Evolutionary conservation across 1,139 yeast genomes (phyloP).

Genomic region (Arxiozyma telluris): DNA sequence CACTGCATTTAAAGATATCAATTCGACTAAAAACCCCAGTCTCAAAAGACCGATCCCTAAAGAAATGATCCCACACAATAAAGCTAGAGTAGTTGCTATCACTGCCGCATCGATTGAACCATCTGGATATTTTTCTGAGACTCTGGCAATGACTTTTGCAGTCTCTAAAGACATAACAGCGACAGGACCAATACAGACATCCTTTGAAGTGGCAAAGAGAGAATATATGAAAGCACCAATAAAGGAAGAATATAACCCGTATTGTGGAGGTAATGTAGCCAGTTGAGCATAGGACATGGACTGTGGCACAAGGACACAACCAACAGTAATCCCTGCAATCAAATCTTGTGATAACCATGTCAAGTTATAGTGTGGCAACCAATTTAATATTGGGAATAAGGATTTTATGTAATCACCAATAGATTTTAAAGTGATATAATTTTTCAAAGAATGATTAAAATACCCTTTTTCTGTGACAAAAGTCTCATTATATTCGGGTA

Average conservation of each 20-base stretch:
- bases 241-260: slow-evolving; percentile 85
- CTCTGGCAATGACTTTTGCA: slow-evolving; percentile 63
- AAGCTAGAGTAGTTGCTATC: slow-evolving; percentile 72
- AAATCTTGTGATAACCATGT: slow-evolving; percentile 77
- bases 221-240: slow-evolving; percentile 86
- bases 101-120: slow-evolving; percentile 42
- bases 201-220: slow-evolving; percentile 89
- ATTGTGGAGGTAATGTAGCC: slow-evolving; percentile 74
- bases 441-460: slow-evolving; percentile 16
- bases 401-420: slow-evolving; percentile 43
- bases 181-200: slow-evolving; percentile 93
- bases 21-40: slow-evolving; percentile 80
- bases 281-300: slow-evolving; percentile 90
- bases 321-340: slow-evolving; percentile 89
- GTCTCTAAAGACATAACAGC: slow-evolving; percentile 93
- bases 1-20: slow-evolving; percentile 86
- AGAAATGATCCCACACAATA: slow-evolving; percentile 79
- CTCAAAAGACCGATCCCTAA: slow-evolving; percentile 74
- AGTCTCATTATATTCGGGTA: slow-evolving; percentile 21
- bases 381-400: slow-evolving; percentile 65
- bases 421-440: slow-evolving; percentile 11
- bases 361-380: slow-evolving; percentile 78
- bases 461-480: slow-evolving; percentile 18
- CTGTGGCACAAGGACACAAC: slow-evolving; percentile 89
- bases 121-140: slow-evolving; percentile 36